Evolutionary conservation across 1,139 yeast species (phyloP).

Genomic region (Tardiomyces blankii): DNA sequence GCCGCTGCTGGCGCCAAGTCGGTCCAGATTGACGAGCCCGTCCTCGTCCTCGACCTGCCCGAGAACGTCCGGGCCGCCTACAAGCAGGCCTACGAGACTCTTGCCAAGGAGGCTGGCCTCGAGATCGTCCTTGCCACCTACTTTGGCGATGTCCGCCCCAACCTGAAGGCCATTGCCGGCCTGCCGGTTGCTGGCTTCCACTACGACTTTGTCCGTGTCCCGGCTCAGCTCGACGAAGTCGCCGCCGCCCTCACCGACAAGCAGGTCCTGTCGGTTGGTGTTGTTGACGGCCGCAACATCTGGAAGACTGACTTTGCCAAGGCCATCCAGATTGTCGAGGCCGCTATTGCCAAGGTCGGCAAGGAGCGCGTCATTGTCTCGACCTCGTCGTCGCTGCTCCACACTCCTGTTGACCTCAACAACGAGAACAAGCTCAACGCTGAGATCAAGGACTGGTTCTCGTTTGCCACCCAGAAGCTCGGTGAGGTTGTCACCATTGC

Average conservation of each 20-base stretch:
- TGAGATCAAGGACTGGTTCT: constrained; percentile 94
- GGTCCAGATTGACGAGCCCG: constrained; percentile 97
- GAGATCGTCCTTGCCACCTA: constrained; percentile 78
- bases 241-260: constrained; percentile 48
- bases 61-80: constrained; percentile 72
- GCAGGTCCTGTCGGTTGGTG: constrained; percentile 89
- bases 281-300: constrained; percentile 97
- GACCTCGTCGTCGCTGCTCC: constrained; percentile 93
- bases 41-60: constrained; percentile 88
- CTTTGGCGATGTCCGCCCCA: constrained; percentile 98
- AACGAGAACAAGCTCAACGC: constrained; percentile 85
- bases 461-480: constrained; percentile 95
- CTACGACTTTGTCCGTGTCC: constrained; percentile 92
- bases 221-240: constrained; percentile 85
- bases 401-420: constrained; percentile 94
- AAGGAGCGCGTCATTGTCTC: constrained; percentile 82
- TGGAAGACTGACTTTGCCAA: constrained; percentile 94
- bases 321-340: constrained; percentile 71
- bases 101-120: constrained; percentile 60
- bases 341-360: constrained; percentile 79
- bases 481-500: constrained; percentile 84
- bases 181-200: constrained; percentile 94
- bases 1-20: constrained; percentile 90
- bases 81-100: constrained; percentile 72
- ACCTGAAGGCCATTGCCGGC: constrained; percentile 76